phyloP scores from a whole-genome alignment of 2,329 filamentous ascomycete genomes.

The Verticillium longisporum region DNA sequence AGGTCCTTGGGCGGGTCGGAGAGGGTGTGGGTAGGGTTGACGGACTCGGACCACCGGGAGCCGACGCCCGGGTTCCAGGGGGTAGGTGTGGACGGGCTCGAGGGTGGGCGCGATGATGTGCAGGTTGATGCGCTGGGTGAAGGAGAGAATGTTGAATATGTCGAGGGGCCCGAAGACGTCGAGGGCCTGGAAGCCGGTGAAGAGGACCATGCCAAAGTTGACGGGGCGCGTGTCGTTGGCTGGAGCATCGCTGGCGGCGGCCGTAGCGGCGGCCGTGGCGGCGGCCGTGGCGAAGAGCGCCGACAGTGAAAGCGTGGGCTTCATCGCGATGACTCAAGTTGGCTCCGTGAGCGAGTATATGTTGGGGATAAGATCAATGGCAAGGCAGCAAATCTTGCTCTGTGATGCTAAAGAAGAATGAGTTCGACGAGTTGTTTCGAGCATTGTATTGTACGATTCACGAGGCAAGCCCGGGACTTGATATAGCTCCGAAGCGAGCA shows the following conservation, averaged over 20 bases:
- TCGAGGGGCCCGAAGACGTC: constrained; percentile 15
- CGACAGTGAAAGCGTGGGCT: not conserved
- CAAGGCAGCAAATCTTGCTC: too few relatives aligned
- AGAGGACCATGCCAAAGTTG: constrained; percentile 11
- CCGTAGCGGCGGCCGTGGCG: not conserved
- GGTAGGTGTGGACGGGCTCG: constrained; percentile 30
- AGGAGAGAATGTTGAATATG: constrained; percentile 12
- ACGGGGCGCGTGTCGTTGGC: not conserved
- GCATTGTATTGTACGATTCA: too few relatives aligned
- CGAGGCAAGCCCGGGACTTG: not conserved
- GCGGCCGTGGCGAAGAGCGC: not conserved
- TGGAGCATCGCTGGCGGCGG: not conserved
- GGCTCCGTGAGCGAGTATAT: too few relatives aligned
- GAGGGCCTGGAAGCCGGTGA: constrained; percentile 13
- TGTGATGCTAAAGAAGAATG: not conserved
- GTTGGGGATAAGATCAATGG: too few relatives aligned
- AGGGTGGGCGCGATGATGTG: constrained; percentile 31
- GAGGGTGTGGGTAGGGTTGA: constrained; percentile 45
- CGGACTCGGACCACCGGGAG: constrained; percentile 25
- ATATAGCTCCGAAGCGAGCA: not conserved
- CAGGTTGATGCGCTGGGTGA: constrained; percentile 24
- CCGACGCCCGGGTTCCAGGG: constrained; percentile 14
- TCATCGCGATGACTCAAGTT: not conserved
- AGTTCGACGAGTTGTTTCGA: too few relatives aligned
- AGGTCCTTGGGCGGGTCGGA: constrained; percentile 41